Percentiles rank a stretch among this genome's conserved stretches.
Evolutionary conservation across 192 early-diverging fungal genomes (phyloP).

Genomic region (Podila epicladia): DNA sequence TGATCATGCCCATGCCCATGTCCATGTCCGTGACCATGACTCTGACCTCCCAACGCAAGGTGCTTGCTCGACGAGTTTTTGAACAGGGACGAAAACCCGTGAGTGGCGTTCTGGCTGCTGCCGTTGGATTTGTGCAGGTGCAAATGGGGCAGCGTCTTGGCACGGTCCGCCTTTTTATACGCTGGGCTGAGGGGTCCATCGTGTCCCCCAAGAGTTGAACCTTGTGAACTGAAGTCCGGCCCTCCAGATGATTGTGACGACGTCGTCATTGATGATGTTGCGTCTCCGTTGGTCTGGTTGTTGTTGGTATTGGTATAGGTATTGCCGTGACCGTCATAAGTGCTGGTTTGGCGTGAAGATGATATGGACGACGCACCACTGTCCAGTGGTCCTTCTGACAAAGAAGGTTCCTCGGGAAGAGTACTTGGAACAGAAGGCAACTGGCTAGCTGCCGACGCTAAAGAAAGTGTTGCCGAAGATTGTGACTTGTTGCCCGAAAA

Average conservation of each 20-base stretch:
- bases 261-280: not conserved
- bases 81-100: slow-evolving; percentile 1
- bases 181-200: slow-evolving; percentile 15
- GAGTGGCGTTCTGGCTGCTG: not conserved
- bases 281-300: not conserved
- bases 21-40: not conserved
- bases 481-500: slow-evolving; percentile 34
- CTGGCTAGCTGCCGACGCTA: slow-evolving; percentile 1
- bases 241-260: not conserved
- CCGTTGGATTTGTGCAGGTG: slow-evolving; percentile 14
- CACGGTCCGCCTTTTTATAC: slow-evolving; percentile 32
- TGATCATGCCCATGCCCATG: slow-evolving; percentile 7
- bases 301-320: too few relatives aligned
- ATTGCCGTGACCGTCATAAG: not conserved
- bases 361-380: not conserved
- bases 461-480: not conserved
- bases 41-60: not conserved
- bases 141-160: slow-evolving; percentile 19
- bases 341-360: not conserved
- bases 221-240: not conserved
- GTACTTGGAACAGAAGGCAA: not conserved
- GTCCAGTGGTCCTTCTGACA: not conserved
- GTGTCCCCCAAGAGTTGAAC: not conserved
- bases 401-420: not conserved
- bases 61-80: not conserved